Conservation (phyloP, 2,329 filamentous ascomycete species). For the Penicillium hordei region DNA sequence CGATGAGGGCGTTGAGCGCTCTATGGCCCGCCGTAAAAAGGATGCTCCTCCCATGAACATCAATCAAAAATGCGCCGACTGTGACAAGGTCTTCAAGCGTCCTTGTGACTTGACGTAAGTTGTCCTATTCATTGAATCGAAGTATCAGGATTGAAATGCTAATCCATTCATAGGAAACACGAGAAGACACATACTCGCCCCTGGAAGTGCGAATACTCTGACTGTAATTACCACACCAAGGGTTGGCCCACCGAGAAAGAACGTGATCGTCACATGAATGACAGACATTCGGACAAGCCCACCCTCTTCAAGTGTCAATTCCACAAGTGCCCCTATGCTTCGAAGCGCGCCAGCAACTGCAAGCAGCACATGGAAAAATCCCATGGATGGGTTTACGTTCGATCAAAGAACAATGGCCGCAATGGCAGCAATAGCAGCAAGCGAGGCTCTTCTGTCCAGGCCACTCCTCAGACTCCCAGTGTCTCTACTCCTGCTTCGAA, state of each 20-base stretch:
- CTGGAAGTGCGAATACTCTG: constrained; percentile 81
- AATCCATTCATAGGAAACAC: constrained; percentile 64
- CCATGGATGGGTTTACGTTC: constrained; percentile 84
- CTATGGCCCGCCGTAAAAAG: constrained; percentile 95
- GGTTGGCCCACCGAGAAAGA: constrained; percentile 99
- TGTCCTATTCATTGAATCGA: background rate
- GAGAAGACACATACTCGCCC: constrained; percentile 96
- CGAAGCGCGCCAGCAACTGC: constrained; percentile 94
- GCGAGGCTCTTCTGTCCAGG: constrained; percentile 47
- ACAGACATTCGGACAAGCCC: constrained; percentile 84
- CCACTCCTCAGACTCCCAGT: constrained; percentile 60
- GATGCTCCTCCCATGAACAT: constrained; percentile 83
- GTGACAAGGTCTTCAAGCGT: constrained; percentile 90
- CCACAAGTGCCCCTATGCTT: constrained; percentile 84
- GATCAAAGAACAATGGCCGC: constrained; percentile 88
- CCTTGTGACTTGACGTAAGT: constrained; percentile 82
- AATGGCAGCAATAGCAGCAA: constrained; percentile 53
- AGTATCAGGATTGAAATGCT: background rate
- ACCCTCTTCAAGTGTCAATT: constrained; percentile 81
- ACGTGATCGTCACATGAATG: constrained; percentile 91
- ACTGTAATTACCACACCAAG: constrained; percentile 85
- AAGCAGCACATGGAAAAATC: constrained; percentile 99
- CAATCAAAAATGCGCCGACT: constrained; percentile 76
- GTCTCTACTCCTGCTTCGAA: constrained; percentile 63
- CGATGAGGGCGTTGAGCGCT: constrained; percentile 80